phyloP scores from a whole-genome alignment of 2,329 filamentous ascomycete species.

The Talaromyces amestolkiae region DNA sequence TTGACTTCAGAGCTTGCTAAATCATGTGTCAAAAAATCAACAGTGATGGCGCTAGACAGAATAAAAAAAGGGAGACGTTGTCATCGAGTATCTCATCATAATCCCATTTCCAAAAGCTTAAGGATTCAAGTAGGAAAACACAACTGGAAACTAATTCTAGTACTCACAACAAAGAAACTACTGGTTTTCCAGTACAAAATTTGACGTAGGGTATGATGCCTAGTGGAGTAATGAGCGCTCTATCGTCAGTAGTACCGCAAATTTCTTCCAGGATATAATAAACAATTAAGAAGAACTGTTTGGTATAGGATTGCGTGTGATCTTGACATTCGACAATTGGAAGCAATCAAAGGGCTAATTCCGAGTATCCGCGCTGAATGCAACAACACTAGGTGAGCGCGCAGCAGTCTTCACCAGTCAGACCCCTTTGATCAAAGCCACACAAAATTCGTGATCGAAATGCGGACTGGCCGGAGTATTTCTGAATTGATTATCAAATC shows the following conservation, averaged over 20 bases:
- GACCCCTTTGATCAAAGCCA: not conserved
- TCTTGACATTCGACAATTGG: not conserved
- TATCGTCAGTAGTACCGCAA: not conserved
- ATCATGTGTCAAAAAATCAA: not conserved
- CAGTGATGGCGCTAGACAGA: not conserved
- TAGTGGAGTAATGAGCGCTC: not conserved
- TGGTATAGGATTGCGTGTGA: not conserved
- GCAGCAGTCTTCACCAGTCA: not conserved
- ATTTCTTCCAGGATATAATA: not conserved
- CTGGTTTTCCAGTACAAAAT: not conserved
- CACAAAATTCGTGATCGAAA: not conserved
- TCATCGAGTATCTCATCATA: not conserved
- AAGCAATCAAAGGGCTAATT: not conserved
- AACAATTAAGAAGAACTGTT: not conserved
- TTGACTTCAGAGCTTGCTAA: too few relatives aligned
- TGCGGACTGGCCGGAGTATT: not conserved
- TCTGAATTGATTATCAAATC: not conserved
- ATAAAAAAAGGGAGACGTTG: not conserved
- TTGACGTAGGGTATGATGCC: not conserved
- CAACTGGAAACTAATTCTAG: not conserved
- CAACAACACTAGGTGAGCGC: not conserved
- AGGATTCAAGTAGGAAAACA: not conserved
- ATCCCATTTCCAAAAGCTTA: not conserved
- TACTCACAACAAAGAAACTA: not conserved
- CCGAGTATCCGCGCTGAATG: constrained; percentile 6